Conservation (phyloP, 202 grass and related monocot genomes). For the Setaria italica region DNA sequence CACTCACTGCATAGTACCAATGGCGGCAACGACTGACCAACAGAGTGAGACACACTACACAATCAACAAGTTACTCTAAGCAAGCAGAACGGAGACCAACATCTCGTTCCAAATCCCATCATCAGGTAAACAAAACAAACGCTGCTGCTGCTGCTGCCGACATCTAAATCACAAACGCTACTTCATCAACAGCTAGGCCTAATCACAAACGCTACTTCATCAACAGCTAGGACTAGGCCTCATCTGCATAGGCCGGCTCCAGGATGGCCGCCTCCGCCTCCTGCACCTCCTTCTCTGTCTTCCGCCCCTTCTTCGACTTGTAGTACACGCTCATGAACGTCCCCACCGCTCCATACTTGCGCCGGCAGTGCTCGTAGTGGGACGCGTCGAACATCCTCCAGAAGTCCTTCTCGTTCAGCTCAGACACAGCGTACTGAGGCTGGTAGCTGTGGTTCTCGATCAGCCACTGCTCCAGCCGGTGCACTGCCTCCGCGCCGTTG, state of each 20-base stretch:
- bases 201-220: not conserved
- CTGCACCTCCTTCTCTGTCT: constrained; percentile 95
- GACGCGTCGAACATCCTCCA: constrained; percentile 90
- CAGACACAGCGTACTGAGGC: constrained; percentile 85
- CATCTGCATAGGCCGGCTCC: constrained; percentile 73
- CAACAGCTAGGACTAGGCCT: not conserved
- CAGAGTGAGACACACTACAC: not conserved
- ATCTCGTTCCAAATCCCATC: not conserved
- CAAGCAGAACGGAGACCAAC: not conserved
- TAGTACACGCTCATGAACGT: constrained; percentile 96
- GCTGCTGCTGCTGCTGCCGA: not conserved
- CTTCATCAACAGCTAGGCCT: too few relatives aligned
- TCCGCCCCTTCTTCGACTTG: constrained; percentile 92
- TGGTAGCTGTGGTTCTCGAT: constrained; percentile 92
- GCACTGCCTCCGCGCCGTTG: constrained; percentile 64
- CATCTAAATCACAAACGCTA: not conserved
- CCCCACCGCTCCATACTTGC: constrained; percentile 69
- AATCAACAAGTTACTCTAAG: not conserved
- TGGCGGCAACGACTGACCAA: not conserved
- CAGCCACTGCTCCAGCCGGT: constrained; percentile 78
- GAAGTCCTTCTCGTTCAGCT: constrained; percentile 93
- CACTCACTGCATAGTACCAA: not conserved
- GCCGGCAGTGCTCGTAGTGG: constrained; percentile 80
- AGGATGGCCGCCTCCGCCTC: constrained; percentile 87
- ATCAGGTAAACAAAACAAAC: not conserved